phyloP scores from a whole-genome alignment of 2,329 filamentous ascomycete genomes.

The Fonsecaea nubica region DNA sequence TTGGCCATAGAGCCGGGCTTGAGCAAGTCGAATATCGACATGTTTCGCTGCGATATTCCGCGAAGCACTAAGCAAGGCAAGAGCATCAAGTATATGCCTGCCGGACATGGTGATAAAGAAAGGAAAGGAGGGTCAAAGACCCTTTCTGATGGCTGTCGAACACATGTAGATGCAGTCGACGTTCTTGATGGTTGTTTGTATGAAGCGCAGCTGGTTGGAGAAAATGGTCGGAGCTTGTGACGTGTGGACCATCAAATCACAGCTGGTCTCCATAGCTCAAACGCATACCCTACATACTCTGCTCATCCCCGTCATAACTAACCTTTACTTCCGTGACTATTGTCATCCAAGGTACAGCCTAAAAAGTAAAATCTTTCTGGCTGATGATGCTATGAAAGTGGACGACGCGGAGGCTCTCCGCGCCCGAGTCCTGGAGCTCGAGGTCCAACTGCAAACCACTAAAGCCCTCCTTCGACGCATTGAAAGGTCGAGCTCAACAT shows the following conservation, averaged over 20 bases:
- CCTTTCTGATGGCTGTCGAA: slow-evolving; percentile 6
- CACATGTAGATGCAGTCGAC: neutral
- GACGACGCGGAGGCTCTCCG: slow-evolving; percentile 32
- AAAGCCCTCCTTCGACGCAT: slow-evolving; percentile 44
- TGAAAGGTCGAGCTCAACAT: slow-evolving; percentile 23
- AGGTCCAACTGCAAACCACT: slow-evolving; percentile 55
- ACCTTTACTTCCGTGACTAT: neutral
- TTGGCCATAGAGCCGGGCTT: slow-evolving; percentile 67
- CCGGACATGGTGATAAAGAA: slow-evolving; percentile 54
- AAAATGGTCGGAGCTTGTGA: neutral
- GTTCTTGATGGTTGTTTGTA: neutral
- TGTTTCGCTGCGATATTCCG: slow-evolving; percentile 71
- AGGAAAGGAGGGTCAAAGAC: slow-evolving; percentile 15
- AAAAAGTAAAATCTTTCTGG: neutral
- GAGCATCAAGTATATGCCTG: slow-evolving; percentile 72
- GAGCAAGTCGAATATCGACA: slow-evolving; percentile 63
- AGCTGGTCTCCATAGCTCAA: slow-evolving; percentile 8
- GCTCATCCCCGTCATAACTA: neutral
- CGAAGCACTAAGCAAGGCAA: slow-evolving; percentile 72
- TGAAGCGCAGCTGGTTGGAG: slow-evolving; percentile 6
- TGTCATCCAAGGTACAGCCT: neutral
- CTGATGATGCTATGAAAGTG: slow-evolving; percentile 27
- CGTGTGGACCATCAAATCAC: neutral
- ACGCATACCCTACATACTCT: neutral
- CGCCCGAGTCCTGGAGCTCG: slow-evolving; percentile 52